Evolutionary conservation across 805 yeast species (phyloP), one percentile per base, ranked within the genome.

Genomic region (Candida peoriensis): DNA sequence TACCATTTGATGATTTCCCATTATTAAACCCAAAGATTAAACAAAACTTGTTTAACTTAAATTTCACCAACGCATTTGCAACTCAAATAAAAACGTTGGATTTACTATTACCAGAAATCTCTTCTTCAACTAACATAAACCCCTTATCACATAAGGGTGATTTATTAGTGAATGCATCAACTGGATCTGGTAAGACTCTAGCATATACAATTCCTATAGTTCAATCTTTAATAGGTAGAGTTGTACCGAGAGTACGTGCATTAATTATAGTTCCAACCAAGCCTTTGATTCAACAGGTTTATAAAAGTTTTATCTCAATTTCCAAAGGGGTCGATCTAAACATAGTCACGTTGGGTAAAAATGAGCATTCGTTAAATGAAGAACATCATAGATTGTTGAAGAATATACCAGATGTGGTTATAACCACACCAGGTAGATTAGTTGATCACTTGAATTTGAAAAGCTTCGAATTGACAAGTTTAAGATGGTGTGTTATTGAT

Each of bases 181-280:
- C 98, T 0, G 98, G 98, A 28, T 83, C 95, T 0, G 98, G 98
- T 50, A 90, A 90, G 55, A 90, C 98, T 0, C 64, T 93, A 36
- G 94, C 96, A 2, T 90, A 90, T 52, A 69, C 78, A 33, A 69
- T 90, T 2, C 97, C 98, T 2, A 71, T 93, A 7, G 68, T 93
- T 3, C 88, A 89, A 41, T 62, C 76, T 3, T 64, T 90, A 34
- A 61, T 68, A 12, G 58, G 61, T 8, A 70, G 96, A 38, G 63
- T 72, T 2, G 87, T 87, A 2, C 89, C 94, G 2, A 65, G 77
- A 34, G 57, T 85, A 4, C 62, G 96, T 33, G 89, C 93, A 24
- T 64, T 93, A 4, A 66, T 93, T 2, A 55, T 93, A 16, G 86
- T 90, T 1, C 99, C 99, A 8, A 93, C 99, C 8, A 80, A 78